Base-by-base conservation (phyloP, 192 early-diverging fungal genomes). In the Gonapodya prolifera region DNA sequence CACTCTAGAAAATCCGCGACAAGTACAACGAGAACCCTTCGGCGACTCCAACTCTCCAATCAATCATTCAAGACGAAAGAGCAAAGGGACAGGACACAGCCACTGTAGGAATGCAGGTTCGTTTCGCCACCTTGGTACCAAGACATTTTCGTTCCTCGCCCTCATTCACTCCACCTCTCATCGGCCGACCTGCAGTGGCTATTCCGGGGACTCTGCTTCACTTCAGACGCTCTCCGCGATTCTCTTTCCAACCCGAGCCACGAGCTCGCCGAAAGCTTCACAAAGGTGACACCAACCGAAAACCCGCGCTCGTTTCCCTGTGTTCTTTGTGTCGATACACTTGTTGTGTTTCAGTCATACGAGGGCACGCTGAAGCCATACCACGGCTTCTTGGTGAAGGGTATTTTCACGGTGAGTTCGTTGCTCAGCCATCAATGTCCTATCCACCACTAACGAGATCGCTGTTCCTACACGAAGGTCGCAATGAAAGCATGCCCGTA, bases 401-500 rank as follows among this genome's bases (percentile, higher is more conserved):
- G 87, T 1, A 83, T 90, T 70, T 94, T 94, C 78, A 35, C 81
- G 76, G 85, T 93, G 84, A 81, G 81, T 2, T 28, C 33, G 8
- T 69, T 34, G 2, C 30, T 18, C 0, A 2, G 31, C 30, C 70
- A 30, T 78, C 8, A 74, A 28, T 30, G 33, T 70, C 30, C 75
- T 31, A 30, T 32, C 36, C 35, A 31, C 28, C 81, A 70, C 13
- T 1, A 16, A 74, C 13, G 13, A 16, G 73, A 13, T 33, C 13
- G n/a, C 2, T 74, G 2, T 30, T 2, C 31, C 73, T n/a, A 31
- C 34, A 61, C 1, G 75, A 77, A 93, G 91, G 76, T 93, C 69
- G 94, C 92, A 2, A 97, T 98, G 95, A 90, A 90, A 80, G 94
- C 93, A 13, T 97, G 95, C 83, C 97, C 97, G 30, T 88, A 89